Conservation (phyloP, 1,284 basidiomycete species). For the Ustilago bromivora region DNA sequence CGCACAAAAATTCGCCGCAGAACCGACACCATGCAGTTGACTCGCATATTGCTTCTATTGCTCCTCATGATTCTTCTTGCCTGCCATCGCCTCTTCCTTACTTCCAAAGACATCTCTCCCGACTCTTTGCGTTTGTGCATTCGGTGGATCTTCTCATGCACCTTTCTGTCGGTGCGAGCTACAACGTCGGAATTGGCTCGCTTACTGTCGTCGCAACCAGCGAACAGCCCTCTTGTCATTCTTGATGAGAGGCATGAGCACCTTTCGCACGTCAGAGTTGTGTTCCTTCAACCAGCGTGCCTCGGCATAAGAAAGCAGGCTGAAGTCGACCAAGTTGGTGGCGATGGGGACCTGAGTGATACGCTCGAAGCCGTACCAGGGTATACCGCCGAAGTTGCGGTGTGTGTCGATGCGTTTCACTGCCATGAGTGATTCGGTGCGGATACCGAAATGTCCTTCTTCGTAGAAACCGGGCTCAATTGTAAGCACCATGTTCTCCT, state of each 20-base stretch:
- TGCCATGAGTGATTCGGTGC: constrained; percentile 61
- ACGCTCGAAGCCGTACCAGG: constrained; percentile 70
- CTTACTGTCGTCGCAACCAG: constrained; percentile 59
- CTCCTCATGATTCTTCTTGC: too few relatives aligned
- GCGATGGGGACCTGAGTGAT: constrained; percentile 69
- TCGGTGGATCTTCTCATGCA: too few relatives aligned
- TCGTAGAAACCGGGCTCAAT: constrained; percentile 68
- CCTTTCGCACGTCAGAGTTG: constrained; percentile 61
- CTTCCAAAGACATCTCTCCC: too few relatives aligned
- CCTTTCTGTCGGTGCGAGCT: too few relatives aligned
- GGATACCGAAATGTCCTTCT: constrained; percentile 64
- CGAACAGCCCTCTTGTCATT: constrained; percentile 56
- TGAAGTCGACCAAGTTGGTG: constrained; percentile 63
- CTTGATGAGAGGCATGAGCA: constrained; percentile 61
- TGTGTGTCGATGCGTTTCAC: constrained; percentile 54
- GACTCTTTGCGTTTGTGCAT: too few relatives aligned
- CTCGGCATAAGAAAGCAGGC: constrained; percentile 63
- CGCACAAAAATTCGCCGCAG: neutral
- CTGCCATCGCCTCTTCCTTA: too few relatives aligned
- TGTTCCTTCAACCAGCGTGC: constrained; percentile 68
- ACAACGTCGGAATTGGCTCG: neutral
- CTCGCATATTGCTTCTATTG: neutral
- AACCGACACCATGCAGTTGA: neutral
- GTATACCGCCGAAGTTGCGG: constrained; percentile 53
- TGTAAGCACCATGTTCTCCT: constrained; percentile 59